These are phyloP conservation scores for Saccharum spontaneum DNA, from an alignment of 176 grass and related monocot genomes.

Conservation along the genomic window DNA sequence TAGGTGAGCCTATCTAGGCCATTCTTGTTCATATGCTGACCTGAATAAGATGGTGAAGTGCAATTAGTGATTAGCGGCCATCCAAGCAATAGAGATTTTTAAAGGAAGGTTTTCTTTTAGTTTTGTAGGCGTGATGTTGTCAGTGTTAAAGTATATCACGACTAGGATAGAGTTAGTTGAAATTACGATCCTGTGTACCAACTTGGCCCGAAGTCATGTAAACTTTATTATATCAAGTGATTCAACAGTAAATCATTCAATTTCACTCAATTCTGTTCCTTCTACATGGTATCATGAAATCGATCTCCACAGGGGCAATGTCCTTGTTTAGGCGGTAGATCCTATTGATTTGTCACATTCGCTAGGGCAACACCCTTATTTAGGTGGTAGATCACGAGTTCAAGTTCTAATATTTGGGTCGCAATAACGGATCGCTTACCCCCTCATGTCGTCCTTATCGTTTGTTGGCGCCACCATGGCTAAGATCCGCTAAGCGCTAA, in stretches of 20 bases:
- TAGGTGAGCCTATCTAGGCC: neutral
- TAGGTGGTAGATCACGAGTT: too few relatives aligned
- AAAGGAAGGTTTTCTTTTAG: neutral
- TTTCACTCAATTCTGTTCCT: neutral
- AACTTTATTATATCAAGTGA: neutral
- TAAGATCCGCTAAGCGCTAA: too few relatives aligned
- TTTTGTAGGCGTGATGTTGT: neutral
- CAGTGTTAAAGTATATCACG: neutral
- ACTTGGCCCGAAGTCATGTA: neutral
- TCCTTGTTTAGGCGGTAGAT: too few relatives aligned
- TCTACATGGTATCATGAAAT: neutral
- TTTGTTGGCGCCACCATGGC: too few relatives aligned
- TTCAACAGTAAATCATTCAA: neutral
- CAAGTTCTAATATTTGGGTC: too few relatives aligned
- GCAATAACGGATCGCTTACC: too few relatives aligned
- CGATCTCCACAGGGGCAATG: neutral
- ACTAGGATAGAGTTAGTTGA: neutral
- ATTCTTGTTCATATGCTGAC: slow-evolving; percentile 28
- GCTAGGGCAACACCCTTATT: too few relatives aligned
- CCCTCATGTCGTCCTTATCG: too few relatives aligned
- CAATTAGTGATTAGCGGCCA: neutral
- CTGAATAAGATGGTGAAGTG: neutral
- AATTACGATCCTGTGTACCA: neutral
- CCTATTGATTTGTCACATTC: too few relatives aligned
- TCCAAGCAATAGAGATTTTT: neutral